Base-by-base conservation (phyloP, 192 early-diverging fungal species). In the Coemansia reversa region DNA sequence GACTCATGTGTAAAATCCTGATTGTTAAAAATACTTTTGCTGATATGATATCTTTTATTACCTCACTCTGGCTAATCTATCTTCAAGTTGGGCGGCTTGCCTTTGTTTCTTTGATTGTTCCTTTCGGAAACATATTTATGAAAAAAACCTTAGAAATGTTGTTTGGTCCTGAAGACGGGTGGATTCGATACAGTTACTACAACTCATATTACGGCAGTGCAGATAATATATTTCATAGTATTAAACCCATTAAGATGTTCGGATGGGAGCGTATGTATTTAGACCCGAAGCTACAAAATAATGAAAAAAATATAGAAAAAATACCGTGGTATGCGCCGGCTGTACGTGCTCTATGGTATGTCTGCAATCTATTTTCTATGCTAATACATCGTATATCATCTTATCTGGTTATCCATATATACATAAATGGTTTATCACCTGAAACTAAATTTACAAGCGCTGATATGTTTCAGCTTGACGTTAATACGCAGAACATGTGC, bases 231-330 rank as follows among this genome's bases (percentile, higher is more conserved):
- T 78, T 59, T 33, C 48, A 55, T 12, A 51, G 55, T 24, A 69
- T 69, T 23, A 72, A 67, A 28, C 58, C 75, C 1, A 72, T 78
- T 32, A 78, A 78, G 66, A 58, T 78, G 60, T 72, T 72, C 58
- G 70, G 75, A 20, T 78, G 75, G 75, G 75, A 78, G 51, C 58
- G 60, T 27, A 69, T 69, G 53, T 78, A 69, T 35, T 56, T 78
- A 14, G 70, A 72, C 20, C 49, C 70, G 1, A 49, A 63, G 35
- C 66, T 65, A 50, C 28, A 65, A 50, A 39, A 65, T 20, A 22
- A 62, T 5, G 32, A 60, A 9, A 49, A 55, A 32, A n/a, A 65
- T 42, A 45, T 30, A 1, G 18, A 42, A 32, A 45, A 42, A 19
- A 30, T 59, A 24, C 69, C 66, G 18, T 77, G 75, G 75, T 77